Evolutionary conservation across 805 yeast species (phyloP).

Genomic region (Peterozyma toletana): DNA sequence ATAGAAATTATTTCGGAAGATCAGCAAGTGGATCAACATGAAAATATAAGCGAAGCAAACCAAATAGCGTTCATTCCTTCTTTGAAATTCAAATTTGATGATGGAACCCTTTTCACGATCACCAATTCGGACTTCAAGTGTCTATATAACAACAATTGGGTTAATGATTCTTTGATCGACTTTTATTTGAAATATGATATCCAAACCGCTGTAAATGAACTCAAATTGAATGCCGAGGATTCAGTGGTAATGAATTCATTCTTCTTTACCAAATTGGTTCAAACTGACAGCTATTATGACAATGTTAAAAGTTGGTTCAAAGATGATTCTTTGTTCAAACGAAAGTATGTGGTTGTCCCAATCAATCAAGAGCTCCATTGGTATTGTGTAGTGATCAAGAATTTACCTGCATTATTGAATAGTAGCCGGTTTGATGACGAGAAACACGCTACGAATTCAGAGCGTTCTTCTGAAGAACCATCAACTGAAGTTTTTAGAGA

Average conservation of each 20-base stretch:
- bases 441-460: background rate
- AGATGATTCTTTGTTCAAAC: conserved; percentile 49
- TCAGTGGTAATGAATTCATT: conserved; percentile 68
- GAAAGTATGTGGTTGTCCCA: conserved; percentile 65
- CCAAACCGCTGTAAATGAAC: conserved; percentile 17
- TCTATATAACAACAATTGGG: conserved; percentile 74
- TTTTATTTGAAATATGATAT: conserved; percentile 65
- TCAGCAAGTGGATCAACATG: conserved; percentile 13
- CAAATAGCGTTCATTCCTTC: conserved; percentile 24
- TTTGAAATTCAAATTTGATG: conserved; percentile 44
- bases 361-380: conserved; percentile 80
- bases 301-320: conserved; percentile 76
- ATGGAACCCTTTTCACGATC: conserved; percentile 48
- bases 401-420: conserved; percentile 29
- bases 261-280: conserved; percentile 61
- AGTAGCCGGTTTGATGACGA: background rate
- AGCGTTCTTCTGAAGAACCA: background rate
- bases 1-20: conserved; percentile 1
- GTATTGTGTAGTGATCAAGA: conserved; percentile 72
- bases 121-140: conserved; percentile 71
- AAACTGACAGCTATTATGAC: conserved; percentile 36
- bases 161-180: conserved; percentile 83
- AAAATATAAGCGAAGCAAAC: conserved; percentile 18
- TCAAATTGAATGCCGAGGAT: conserved; percentile 25
- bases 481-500: background rate